Percentiles rank a stretch among this genome's conserved stretches.
phyloP scores from a whole-genome alignment of 805 yeast genomes.

The Metschnikowia kunwiensis region DNA sequence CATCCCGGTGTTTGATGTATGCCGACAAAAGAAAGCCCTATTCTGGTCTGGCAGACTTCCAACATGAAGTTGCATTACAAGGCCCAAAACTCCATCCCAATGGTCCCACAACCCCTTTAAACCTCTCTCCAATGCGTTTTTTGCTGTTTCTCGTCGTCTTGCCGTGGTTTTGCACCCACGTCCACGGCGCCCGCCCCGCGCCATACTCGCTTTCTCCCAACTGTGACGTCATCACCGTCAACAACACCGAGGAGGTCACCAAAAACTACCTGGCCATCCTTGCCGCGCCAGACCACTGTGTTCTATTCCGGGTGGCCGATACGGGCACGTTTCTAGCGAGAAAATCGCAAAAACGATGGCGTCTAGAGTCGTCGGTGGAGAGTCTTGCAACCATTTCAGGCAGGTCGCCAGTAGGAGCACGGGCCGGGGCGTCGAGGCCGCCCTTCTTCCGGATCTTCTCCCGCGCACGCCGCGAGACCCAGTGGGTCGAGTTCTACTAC shows the following conservation, averaged over 20 bases:
- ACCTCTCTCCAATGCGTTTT: too few relatives aligned
- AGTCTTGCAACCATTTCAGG: conserved; percentile 1
- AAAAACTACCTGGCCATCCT: conserved; percentile 1
- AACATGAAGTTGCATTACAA: too few relatives aligned
- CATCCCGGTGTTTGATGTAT: too few relatives aligned
- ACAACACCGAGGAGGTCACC: conserved; percentile 2
- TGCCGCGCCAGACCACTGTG: neutral
- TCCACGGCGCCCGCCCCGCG: too few relatives aligned
- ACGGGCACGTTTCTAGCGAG: conserved; percentile 11
- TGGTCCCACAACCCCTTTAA: too few relatives aligned
- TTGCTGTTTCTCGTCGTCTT: too few relatives aligned
- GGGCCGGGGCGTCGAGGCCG: neutral
- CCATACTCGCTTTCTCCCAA: conserved; percentile 4
- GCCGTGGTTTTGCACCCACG: too few relatives aligned
- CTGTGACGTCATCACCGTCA: conserved; percentile 5
- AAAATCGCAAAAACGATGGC: conserved; percentile 6
- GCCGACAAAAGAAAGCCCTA: too few relatives aligned
- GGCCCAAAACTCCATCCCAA: too few relatives aligned
- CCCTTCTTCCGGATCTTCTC: neutral
- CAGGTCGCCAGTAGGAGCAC: neutral
- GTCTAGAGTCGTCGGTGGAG: conserved; percentile 7
- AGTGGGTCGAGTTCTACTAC: conserved; percentile 12
- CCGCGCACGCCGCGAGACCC: neutral
- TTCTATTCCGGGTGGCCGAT: conserved; percentile 9
- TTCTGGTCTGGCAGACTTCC: too few relatives aligned